Percentiles rank a stretch among this genome's conserved stretches.
phyloP scores from a whole-genome alignment of 495 filamentous ascomycete species.

The Xylaria scruposa region DNA sequence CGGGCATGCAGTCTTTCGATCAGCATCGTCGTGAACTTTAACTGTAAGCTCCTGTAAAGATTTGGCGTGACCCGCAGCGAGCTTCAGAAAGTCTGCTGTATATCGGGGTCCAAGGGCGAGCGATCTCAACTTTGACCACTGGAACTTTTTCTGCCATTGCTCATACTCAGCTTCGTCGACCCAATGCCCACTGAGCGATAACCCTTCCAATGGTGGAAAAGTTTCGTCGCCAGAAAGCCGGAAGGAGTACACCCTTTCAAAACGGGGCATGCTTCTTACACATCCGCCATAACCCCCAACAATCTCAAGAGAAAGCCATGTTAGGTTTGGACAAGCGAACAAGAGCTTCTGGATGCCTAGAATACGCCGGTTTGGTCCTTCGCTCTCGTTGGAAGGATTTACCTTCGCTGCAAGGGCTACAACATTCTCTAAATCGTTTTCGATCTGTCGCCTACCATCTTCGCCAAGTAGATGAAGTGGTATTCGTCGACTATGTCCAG shows the following conservation, averaged over 20 bases:
- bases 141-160: conserved; percentile 3
- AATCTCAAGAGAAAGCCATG: not conserved
- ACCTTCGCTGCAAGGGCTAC: not conserved
- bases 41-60: not conserved
- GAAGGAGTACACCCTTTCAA: not conserved
- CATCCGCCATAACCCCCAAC: conserved; percentile 5
- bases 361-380: not conserved
- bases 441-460: not conserved
- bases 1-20: not conserved
- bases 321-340: conserved; percentile 19
- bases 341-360: conserved; percentile 9
- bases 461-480: conserved; percentile 6
- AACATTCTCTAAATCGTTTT: conserved; percentile 1
- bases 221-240: not conserved
- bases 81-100: not conserved
- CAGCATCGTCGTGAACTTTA: not conserved
- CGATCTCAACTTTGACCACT: conserved; percentile 18
- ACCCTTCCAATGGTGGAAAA: conserved; percentile 15
- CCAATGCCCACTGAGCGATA: conserved; percentile 10
- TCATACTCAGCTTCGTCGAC: not conserved
- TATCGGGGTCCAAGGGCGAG: conserved; percentile 17
- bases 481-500: not conserved
- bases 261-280: not conserved
- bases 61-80: conserved; percentile 1
- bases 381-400: not conserved